Conservation (phyloP, 2,329 filamentous ascomycete species). For the Ploettnerulaceae sp. region DNA sequence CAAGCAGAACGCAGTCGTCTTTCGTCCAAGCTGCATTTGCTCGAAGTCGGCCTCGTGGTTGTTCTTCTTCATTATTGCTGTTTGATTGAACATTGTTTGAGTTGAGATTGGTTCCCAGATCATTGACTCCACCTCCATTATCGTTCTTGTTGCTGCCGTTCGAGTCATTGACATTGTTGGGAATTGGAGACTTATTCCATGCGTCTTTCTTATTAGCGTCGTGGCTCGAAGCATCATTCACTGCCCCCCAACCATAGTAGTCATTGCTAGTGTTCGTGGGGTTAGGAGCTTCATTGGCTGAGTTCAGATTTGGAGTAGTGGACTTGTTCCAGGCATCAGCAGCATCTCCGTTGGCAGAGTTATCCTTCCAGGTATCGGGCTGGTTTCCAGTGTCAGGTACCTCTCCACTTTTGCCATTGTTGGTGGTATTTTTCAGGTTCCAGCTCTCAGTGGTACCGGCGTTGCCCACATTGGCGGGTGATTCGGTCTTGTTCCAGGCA, state of each 20-base stretch:
- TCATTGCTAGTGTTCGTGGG: too few relatives aligned
- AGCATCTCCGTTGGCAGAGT: background rate
- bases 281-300: background rate
- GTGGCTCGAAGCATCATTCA: too few relatives aligned
- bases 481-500: background rate
- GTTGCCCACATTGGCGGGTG: background rate
- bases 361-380: background rate
- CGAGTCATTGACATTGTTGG: background rate
- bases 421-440: background rate
- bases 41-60: constrained; percentile 11
- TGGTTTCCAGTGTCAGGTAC: background rate
- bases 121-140: background rate
- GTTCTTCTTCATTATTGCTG: background rate
- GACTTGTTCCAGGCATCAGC: background rate
- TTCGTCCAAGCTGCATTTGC: constrained; percentile 27
- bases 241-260: too few relatives aligned
- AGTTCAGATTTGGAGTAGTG: background rate
- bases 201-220: too few relatives aligned
- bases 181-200: background rate
- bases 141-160: background rate
- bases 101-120: too few relatives aligned
- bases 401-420: background rate
- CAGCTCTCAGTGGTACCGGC: background rate
- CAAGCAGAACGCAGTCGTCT: constrained; percentile 30
- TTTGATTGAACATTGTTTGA: background rate